Conservation (phyloP, 345 rosid genomes). For the Camelina sativa region DNA sequence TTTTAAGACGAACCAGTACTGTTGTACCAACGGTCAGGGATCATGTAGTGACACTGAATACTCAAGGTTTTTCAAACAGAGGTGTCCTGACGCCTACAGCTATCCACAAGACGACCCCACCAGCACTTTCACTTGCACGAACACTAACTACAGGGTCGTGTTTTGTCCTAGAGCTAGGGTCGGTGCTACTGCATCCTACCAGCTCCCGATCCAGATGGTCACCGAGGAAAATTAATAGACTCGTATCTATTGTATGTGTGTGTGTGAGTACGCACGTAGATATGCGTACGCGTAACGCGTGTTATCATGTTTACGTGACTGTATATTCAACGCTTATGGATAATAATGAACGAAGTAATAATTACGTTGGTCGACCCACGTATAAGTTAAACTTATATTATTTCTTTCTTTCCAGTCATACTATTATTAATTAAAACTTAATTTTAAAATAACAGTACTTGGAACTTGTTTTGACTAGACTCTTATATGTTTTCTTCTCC, state of each 20-base stretch:
- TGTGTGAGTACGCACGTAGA: constrained; percentile 12
- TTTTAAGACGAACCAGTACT: constrained; percentile 50
- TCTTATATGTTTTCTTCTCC: no score
- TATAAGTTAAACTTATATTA: no score
- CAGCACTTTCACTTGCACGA: constrained; percentile 49
- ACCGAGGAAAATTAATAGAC: constrained; percentile 11
- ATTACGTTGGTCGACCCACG: constrained; percentile 8
- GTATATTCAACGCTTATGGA: constrained; percentile 27
- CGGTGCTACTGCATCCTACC: neutral
- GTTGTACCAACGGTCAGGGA: constrained; percentile 53
- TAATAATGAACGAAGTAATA: constrained; percentile 33
- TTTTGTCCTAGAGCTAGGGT: constrained; percentile 48
- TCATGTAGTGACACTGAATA: constrained; percentile 28
- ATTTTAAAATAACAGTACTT: no score
- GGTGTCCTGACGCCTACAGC: constrained; percentile 46
- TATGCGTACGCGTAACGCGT: constrained; percentile 2
- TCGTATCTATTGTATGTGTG: neutral
- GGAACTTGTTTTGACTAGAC: no score
- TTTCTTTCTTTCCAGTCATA: no score
- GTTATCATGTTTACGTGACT: constrained; percentile 41
- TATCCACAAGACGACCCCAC: constrained; percentile 53
- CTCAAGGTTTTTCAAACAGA: constrained; percentile 49
- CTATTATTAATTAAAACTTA: no score
- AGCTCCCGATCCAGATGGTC: constrained; percentile 22
- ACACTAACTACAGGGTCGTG: constrained; percentile 50